Conservation (phyloP, 768 basidiomycete species). For the Trametes maxima region DNA sequence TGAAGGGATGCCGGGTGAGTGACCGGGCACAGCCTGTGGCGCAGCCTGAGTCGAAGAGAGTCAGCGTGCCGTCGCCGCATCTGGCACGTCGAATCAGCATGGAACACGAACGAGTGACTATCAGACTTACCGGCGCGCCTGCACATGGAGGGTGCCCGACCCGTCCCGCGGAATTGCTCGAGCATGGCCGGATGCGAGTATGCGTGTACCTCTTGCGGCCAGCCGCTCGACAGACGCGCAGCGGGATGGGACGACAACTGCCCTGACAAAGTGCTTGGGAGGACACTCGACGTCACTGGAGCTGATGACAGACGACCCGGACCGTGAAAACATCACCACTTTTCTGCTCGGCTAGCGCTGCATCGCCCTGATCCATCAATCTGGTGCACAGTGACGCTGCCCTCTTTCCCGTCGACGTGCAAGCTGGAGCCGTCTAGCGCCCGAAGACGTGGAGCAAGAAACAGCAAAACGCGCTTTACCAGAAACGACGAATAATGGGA, state of each 20-base stretch:
- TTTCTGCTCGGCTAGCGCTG: conserved; percentile 6
- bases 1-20: background rate
- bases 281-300: conserved; percentile 18
- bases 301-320: conserved; percentile 2
- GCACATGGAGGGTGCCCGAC: background rate
- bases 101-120: background rate
- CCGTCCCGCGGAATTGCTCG: conserved; percentile 10
- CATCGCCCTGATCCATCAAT: background rate
- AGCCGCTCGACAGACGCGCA: background rate
- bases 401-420: too few species aligned
- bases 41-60: conserved; percentile 5
- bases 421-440: background rate
- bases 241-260: background rate
- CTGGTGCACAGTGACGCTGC: background rate
- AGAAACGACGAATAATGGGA: conserved; percentile 16
- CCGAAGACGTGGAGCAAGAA: background rate
- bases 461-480: background rate
- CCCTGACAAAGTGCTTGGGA: background rate
- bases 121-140: background rate
- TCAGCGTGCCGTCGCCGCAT: background rate
- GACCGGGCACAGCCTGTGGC: conserved; percentile 10
- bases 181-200: conserved; percentile 7
- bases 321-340: conserved; percentile 6
- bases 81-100: background rate
- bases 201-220: background rate